These are phyloP conservation scores for Dipteronia sinensis DNA, from an alignment of 345 rosid species.

Conservation along the genomic window DNA sequence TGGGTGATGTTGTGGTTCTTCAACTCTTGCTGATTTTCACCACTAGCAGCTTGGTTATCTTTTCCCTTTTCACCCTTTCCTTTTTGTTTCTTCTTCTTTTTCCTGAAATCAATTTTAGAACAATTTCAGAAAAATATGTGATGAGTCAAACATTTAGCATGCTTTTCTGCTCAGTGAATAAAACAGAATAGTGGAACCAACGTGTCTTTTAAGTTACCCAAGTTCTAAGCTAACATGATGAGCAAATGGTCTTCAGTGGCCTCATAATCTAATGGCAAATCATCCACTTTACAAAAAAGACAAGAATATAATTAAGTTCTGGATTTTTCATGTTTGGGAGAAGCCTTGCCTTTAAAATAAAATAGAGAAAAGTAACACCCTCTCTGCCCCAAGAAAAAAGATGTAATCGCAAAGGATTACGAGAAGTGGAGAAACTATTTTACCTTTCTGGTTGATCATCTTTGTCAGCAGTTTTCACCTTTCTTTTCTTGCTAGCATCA, in stretches of 20 bases:
- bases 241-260: background rate
- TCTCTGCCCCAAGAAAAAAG: background rate
- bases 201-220: background rate
- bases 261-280: background rate
- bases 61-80: conserved; percentile 34
- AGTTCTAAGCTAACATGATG: background rate
- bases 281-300: background rate
- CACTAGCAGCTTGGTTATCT: conserved; percentile 27
- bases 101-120: conserved; percentile 42
- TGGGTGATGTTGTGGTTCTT: conserved; percentile 30
- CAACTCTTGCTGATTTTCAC: conserved; percentile 38
- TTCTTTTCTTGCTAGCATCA: conserved; percentile 57
- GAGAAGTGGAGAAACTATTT: background rate
- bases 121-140: conserved; percentile 19
- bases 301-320: background rate
- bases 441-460: conserved; percentile 66
- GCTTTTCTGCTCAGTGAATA: background rate
- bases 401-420: background rate
- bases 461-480: conserved; percentile 54
- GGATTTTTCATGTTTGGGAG: background rate
- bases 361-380: background rate
- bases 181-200: conserved; percentile 4
- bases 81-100: conserved; percentile 63
- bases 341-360: background rate
- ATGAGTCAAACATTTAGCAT: conserved; percentile 4